Evolutionary conservation across 495 filamentous ascomycete species (phyloP), one percentile per base, ranked within the genome.

Genomic region (Xeromyces bisporus): DNA sequence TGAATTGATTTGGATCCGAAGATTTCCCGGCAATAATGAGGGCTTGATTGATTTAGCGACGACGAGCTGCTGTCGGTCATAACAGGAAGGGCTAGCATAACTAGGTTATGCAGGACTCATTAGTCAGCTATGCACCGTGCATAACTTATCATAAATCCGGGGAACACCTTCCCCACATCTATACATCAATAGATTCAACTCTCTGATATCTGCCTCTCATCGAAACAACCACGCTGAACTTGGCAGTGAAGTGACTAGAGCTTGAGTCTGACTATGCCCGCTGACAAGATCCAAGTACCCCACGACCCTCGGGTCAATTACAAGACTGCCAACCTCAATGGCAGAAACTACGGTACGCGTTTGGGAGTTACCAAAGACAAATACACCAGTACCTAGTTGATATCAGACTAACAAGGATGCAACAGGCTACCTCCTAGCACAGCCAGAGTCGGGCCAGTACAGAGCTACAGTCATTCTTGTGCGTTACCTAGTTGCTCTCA

Each of bases 391-490:
- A 27, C 3, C 11, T 6, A n/a, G 4, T 27, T 14, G 4, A 3
- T 27, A 5, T 21, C 20, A 21, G 9, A 9, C 9, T 21, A 5
- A 5, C 11, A 23, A 23, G 21, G 10, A 23, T 23, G 21, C 14
- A 13, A 11, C 28, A 69, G 63, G 69, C 43, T 89, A 86, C 44
- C 60, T 84, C 18, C 58, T 77, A 38, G 73, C 67, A 29, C 62
- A 67, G 34, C 76, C 77, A 0, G 44, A 55, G 17, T 44, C 47
- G n/a, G 64, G 57, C 20, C 47, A 54, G 29, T 64, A 67, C 18
- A 52, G 46, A 40, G 71, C 54, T 15, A 86, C 79, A 1, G 63
- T 80, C 16, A 66, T 89, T 37, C 63, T 83, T 50, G 73, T 76
- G 40, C 36, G 56, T 29, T 18, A 10, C 23, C 18, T 17, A 1